Conservation (phyloP, 805 yeast genomes). For the Metschnikowia matae region DNA sequence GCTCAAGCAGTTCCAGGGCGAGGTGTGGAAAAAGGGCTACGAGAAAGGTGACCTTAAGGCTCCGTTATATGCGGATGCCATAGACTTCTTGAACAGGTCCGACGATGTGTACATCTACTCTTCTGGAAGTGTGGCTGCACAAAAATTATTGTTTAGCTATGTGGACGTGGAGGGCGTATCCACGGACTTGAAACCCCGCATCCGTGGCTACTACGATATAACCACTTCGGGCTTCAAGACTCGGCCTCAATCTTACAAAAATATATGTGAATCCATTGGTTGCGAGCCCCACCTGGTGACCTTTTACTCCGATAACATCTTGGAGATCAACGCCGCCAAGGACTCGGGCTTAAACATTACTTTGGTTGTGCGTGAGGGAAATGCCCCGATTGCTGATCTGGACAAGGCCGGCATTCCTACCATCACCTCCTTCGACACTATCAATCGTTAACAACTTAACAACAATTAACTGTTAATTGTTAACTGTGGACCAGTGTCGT, state of each 20-base stretch:
- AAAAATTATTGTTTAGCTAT: constrained; percentile 67
- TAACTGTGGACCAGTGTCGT: no score
- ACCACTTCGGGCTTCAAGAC: constrained; percentile 74
- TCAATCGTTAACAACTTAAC: not conserved
- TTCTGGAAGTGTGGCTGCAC: constrained; percentile 87
- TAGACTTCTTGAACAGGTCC: constrained; percentile 43
- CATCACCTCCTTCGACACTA: constrained; percentile 7
- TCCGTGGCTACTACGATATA: constrained; percentile 79
- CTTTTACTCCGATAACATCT: constrained; percentile 77
- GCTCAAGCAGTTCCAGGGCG: constrained; percentile 77
- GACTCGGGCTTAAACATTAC: constrained; percentile 56
- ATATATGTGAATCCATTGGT: constrained; percentile 46
- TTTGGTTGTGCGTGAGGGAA: constrained; percentile 74
- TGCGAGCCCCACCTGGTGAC: constrained; percentile 35
- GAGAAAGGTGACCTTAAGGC: constrained; percentile 70
- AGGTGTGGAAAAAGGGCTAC: constrained; percentile 79
- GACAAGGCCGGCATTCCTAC: constrained; percentile 19
- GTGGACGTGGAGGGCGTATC: constrained; percentile 40
- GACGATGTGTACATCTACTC: constrained; percentile 68
- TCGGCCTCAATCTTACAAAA: constrained; percentile 52
- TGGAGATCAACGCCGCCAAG: constrained; percentile 73
- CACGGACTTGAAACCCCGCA: constrained; percentile 48
- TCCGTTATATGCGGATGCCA: constrained; percentile 73
- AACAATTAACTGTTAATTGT: no score
- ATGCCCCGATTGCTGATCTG: constrained; percentile 44